Evolutionary conservation across 2,329 filamentous ascomycete species (phyloP), one percentile per base, ranked within the genome.

Genomic region (Scedosporium minutisporum): DNA sequence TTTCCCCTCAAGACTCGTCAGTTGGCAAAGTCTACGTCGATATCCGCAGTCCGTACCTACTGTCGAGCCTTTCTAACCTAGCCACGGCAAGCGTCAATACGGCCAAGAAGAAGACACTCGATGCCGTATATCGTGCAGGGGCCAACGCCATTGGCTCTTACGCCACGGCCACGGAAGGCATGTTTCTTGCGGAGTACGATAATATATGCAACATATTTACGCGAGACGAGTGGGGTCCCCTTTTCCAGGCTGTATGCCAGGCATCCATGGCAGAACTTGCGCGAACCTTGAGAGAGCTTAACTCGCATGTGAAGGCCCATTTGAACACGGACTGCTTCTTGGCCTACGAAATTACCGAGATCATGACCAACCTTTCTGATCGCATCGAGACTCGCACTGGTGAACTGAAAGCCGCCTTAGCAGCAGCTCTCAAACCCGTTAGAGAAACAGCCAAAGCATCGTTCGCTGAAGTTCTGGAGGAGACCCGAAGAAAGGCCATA

Each of bases 61-160:
- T 88, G 3, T 82, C 83, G 16, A 93, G 90, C 9, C 75, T 99
- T 66, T 87, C 90, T 65, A 97, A 96, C 71, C 80, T 97, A 57
- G 90, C 95, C 2, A 87, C 90, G 48, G 93, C 93, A 16, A 96
- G 92, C 38, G 79, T 96, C 72, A 88, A 91, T 78, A 88, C 92
- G 58, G 82, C 89, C 23, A 93, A 91, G 73, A 89, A 91, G 73
- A 91, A 90, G 75, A 87, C 87, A 62, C 82, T 88, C 1, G 91
- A 93, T 71, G 90, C 90, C 2, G 84, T 96, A 9, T 99, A 99
- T 74, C 87, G 87, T 64, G 83, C 90, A 64, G 93, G 93, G 14
- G 95, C 90, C 23, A 97, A 95, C 73, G 93, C 92, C 4, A 96
- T 99, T 64, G 87, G 89, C 2, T 91, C 89, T 42, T 99, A 99